phyloP scores from a whole-genome alignment of 495 filamentous ascomycete species.

The Podospora appendiculata region DNA sequence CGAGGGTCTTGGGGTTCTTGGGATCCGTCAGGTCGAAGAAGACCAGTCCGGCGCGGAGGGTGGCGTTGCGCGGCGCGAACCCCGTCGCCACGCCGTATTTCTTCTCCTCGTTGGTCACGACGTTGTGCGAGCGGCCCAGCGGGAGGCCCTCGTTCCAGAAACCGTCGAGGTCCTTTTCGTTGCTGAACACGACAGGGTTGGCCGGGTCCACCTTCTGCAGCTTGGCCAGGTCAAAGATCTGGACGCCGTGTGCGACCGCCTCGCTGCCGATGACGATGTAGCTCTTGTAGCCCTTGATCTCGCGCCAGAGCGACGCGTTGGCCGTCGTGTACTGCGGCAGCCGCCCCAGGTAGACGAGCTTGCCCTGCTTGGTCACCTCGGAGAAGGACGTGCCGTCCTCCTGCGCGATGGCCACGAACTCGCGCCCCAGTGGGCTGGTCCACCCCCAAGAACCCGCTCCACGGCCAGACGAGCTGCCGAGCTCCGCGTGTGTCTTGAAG shows the following conservation, averaged over 20 bases:
- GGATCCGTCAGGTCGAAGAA: constrained; percentile 43
- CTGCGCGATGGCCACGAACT: constrained; percentile 51
- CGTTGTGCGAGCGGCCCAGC: constrained; percentile 39
- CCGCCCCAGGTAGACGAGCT: constrained; percentile 47
- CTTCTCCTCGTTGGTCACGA: constrained; percentile 38
- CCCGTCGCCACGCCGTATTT: constrained; percentile 36
- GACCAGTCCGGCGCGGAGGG: constrained; percentile 36
- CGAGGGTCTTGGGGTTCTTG: constrained; percentile 38
- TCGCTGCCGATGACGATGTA: constrained; percentile 44
- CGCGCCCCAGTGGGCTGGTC: constrained; percentile 46
- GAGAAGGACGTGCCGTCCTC: constrained; percentile 50
- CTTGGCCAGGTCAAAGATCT: constrained; percentile 45
- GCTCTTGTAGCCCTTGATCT: constrained; percentile 37
- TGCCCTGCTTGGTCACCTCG: constrained; percentile 43
- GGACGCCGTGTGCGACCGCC: constrained; percentile 37
- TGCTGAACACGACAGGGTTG: constrained; percentile 21
- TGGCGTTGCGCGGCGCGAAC: constrained; percentile 29
- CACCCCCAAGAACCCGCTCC: constrained; percentile 39
- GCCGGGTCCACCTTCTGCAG: constrained; percentile 14
- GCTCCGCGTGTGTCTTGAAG: constrained; percentile 39
- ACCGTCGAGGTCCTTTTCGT: constrained; percentile 26
- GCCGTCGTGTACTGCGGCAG: constrained; percentile 41
- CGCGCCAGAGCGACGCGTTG: constrained; percentile 37
- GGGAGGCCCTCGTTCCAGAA: constrained; percentile 21
- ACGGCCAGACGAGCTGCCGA: constrained; percentile 33